Conservation (phyloP, 2,329 filamentous ascomycete genomes). For the Aspergillus thermomutatus region DNA sequence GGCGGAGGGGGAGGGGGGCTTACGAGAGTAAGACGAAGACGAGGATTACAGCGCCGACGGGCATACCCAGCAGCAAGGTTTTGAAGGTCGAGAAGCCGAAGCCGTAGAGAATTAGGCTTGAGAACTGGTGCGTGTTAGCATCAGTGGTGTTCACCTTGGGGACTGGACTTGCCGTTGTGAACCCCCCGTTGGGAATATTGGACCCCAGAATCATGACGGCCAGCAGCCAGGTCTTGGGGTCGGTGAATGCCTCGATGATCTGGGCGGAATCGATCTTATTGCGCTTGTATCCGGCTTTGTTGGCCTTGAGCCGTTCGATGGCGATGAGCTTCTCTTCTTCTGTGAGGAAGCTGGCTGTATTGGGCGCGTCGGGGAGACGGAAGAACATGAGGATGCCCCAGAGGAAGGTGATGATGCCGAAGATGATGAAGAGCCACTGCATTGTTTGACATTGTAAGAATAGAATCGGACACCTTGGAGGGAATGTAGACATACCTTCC, state of each 20-base stretch:
- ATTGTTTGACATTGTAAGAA: not conserved
- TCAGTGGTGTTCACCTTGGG: constrained; percentile 13
- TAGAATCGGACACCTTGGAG: too few species aligned
- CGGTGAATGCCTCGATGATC: constrained; percentile 25
- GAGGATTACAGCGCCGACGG: constrained; percentile 33
- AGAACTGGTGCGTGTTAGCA: constrained; percentile 15
- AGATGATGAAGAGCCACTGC: constrained; percentile 26
- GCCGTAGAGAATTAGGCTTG: constrained; percentile 36
- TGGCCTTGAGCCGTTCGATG: constrained; percentile 19
- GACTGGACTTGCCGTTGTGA: constrained; percentile 28
- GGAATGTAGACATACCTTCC: constrained; percentile 17
- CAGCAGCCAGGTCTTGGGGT: constrained; percentile 28
- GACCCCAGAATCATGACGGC: constrained; percentile 27
- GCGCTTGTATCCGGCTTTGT: constrained; percentile 31
- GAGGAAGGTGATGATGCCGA: constrained; percentile 22
- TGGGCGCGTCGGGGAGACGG: constrained; percentile 21
- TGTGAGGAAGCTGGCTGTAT: constrained; percentile 21
- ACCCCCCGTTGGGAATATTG: constrained; percentile 36
- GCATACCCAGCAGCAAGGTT: constrained; percentile 43
- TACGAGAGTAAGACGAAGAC: constrained; percentile 2
- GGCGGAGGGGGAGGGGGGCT: not conserved
- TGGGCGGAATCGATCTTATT: constrained; percentile 41
- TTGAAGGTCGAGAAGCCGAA: constrained; percentile 36
- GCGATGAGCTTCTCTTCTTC: constrained; percentile 21
- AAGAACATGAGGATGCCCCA: constrained; percentile 23